A percentile compares a stretch with the other conserved stretches of the same genome.
These are phyloP conservation scores for Alternaria sp. DNA, from an alignment of 2,329 filamentous ascomycete species.

Conservation along the genomic window DNA sequence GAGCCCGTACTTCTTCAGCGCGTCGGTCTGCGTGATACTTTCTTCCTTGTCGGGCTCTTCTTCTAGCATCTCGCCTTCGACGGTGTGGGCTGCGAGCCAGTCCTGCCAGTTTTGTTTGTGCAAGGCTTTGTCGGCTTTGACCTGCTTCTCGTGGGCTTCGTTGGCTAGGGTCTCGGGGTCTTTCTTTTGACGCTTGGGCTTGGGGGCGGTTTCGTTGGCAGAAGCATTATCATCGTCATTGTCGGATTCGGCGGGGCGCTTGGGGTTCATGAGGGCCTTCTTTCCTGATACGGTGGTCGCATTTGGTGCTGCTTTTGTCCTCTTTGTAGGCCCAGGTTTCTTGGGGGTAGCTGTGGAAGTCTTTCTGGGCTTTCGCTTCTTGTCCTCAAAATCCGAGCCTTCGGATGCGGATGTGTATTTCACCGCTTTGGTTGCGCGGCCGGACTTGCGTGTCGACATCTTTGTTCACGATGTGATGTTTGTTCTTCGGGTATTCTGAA, in stretches of 20 bases:
- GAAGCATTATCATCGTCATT: not conserved
- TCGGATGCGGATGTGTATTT: constrained; percentile 23
- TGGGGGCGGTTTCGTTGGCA: not conserved
- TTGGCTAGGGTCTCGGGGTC: not conserved
- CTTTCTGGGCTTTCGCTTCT: constrained; percentile 16
- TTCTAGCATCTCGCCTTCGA: constrained; percentile 1
- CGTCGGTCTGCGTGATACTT: constrained; percentile 22
- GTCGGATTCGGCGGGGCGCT: not conserved
- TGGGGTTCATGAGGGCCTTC: not conserved
- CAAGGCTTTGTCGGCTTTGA: constrained; percentile 4
- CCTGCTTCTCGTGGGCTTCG: not conserved
- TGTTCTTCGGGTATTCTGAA: not conserved
- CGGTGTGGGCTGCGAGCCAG: not conserved
- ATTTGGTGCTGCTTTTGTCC: not conserved
- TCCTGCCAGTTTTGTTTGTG: constrained; percentile 11
- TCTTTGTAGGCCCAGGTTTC: not conserved
- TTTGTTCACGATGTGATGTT: no score
- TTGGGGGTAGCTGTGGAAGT: not conserved
- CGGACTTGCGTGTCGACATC: constrained; percentile 17
- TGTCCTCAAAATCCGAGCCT: constrained; percentile 17
- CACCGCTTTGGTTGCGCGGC: constrained; percentile 18
- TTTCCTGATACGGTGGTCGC: not conserved
- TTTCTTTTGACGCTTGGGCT: constrained; percentile 17
- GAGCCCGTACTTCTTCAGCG: constrained; percentile 16
- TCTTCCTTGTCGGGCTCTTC: constrained; percentile 6